Conservation (phyloP, 2,329 filamentous ascomycete species). For the Blastomyces emzantsi region DNA sequence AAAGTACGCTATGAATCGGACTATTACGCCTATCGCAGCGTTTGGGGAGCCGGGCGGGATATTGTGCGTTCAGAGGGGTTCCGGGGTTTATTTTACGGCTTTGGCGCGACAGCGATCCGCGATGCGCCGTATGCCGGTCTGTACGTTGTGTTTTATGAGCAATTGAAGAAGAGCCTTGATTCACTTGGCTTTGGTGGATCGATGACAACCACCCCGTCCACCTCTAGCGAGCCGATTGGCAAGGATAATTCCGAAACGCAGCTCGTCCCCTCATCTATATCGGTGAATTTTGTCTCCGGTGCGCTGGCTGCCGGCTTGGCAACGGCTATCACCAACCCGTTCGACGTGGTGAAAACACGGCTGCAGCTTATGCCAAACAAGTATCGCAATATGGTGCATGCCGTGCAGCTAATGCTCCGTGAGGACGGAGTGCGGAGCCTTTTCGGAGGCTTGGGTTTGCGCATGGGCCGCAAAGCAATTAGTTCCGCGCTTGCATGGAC, state of each 20-base stretch:
- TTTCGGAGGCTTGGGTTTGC: slow-evolving; percentile 74
- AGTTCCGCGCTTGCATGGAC: slow-evolving; percentile 97
- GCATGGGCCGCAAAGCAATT: slow-evolving; percentile 84
- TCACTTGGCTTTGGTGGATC: slow-evolving; percentile 21
- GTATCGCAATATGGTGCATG: slow-evolving; percentile 76
- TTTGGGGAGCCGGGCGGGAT: slow-evolving; percentile 62
- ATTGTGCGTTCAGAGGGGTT: slow-evolving; percentile 65
- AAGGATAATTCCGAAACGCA: not conserved
- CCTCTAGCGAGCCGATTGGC: slow-evolving; percentile 1
- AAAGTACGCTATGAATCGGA: slow-evolving; percentile 94
- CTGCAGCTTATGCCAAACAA: slow-evolving; percentile 78
- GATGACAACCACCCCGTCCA: slow-evolving; percentile 11
- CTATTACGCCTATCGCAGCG: slow-evolving; percentile 71
- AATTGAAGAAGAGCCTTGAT: slow-evolving; percentile 31
- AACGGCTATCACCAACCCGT: slow-evolving; percentile 87
- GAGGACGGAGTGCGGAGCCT: slow-evolving; percentile 74
- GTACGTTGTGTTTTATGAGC: slow-evolving; percentile 90
- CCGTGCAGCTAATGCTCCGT: slow-evolving; percentile 64
- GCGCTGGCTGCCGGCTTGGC: slow-evolving; percentile 71
- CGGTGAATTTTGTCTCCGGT: slow-evolving; percentile 79
- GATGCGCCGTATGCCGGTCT: slow-evolving; percentile 96
- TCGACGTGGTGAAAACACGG: slow-evolving; percentile 91
- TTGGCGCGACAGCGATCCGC: slow-evolving; percentile 83
- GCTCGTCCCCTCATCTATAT: slow-evolving; percentile 34
- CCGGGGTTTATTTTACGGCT: slow-evolving; percentile 84